phyloP scores from a whole-genome alignment of 345 rosid genomes.

The Corymbia maculata region DNA sequence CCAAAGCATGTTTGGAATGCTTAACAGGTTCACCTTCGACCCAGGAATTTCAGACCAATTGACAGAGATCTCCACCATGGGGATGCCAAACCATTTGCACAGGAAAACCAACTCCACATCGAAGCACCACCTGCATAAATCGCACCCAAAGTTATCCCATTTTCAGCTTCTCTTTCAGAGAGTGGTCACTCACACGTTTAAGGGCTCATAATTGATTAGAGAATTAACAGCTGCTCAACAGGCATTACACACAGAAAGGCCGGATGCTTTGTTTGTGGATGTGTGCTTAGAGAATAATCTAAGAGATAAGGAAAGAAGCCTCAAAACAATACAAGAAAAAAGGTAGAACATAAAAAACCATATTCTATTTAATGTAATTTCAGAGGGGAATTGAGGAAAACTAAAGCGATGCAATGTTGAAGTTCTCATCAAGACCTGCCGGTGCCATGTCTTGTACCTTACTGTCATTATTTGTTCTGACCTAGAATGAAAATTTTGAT shows the following conservation, averaged over 20 bases:
- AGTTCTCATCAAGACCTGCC: neutral
- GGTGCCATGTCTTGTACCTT: neutral
- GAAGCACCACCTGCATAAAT: constrained; percentile 83
- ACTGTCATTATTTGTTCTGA: neutral
- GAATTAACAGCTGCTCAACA: neutral
- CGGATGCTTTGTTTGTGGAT: neutral
- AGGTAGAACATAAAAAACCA: neutral
- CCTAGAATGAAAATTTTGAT: neutral
- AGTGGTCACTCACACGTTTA: neutral
- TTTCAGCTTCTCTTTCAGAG: neutral
- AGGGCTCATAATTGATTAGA: neutral
- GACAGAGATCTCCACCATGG: constrained; percentile 78
- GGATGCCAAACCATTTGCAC: constrained; percentile 74
- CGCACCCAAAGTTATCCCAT: neutral
- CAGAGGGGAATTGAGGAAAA: neutral
- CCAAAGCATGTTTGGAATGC: constrained; percentile 98
- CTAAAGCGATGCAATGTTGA: neutral
- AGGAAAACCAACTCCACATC: constrained; percentile 90
- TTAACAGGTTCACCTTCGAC: constrained; percentile 77
- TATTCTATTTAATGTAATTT: neutral
- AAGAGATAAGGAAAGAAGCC: neutral
- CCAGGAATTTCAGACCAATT: constrained; percentile 98
- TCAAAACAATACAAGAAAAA: neutral
- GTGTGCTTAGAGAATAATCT: neutral
- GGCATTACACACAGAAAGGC: neutral